phyloP scores from a whole-genome alignment of 2,329 filamentous ascomycete genomes.

The Talaromyces islandicus region DNA sequence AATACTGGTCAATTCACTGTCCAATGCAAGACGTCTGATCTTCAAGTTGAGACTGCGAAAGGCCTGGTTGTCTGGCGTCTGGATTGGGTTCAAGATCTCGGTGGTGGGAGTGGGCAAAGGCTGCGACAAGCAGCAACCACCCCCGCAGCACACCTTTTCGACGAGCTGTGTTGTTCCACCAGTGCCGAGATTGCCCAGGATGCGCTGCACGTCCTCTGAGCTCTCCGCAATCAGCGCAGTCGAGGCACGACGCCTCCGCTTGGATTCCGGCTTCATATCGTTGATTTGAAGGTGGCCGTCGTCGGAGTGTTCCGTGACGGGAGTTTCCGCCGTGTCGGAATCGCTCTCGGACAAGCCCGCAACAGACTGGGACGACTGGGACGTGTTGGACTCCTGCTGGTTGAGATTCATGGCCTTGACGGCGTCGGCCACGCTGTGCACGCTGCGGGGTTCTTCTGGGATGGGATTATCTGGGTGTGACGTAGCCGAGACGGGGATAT shows the following conservation, averaged over 20 bases:
- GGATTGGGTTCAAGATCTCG: slow-evolving; percentile 27
- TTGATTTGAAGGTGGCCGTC: slow-evolving; percentile 22
- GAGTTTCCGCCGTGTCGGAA: slow-evolving; percentile 34
- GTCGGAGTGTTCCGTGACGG: slow-evolving; percentile 35
- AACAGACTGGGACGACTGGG: slow-evolving; percentile 24
- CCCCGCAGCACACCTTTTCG: slow-evolving; percentile 59
- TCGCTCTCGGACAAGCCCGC: slow-evolving; percentile 28
- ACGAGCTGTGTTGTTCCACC: slow-evolving; percentile 47
- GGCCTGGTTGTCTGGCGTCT: slow-evolving; percentile 72
- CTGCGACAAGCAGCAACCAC: slow-evolving; percentile 58
- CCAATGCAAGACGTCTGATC: slow-evolving; percentile 65
- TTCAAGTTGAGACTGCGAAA: slow-evolving; percentile 74
- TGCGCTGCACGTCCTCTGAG: slow-evolving; percentile 52
- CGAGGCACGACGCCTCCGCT: slow-evolving; percentile 37
- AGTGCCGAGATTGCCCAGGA: slow-evolving; percentile 52
- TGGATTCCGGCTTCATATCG: slow-evolving; percentile 10
- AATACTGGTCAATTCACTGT: slow-evolving; percentile 64
- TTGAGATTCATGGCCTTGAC: slow-evolving; percentile 25
- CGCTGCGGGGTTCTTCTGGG: slow-evolving; percentile 41
- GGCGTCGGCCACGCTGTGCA: slow-evolving; percentile 28
- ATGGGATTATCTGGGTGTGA: slow-evolving; percentile 44
- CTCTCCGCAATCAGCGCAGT: slow-evolving; percentile 51
- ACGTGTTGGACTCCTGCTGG: slow-evolving; percentile 20
- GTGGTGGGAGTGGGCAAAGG: slow-evolving; percentile 39
- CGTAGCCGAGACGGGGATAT: slow-evolving; percentile 32